A percentile compares a stretch with the other conserved stretches of the same genome.
These are phyloP conservation scores for Kondoa subrosea DNA, from an alignment of 768 basidiomycete genomes.

Conservation along the genomic window DNA sequence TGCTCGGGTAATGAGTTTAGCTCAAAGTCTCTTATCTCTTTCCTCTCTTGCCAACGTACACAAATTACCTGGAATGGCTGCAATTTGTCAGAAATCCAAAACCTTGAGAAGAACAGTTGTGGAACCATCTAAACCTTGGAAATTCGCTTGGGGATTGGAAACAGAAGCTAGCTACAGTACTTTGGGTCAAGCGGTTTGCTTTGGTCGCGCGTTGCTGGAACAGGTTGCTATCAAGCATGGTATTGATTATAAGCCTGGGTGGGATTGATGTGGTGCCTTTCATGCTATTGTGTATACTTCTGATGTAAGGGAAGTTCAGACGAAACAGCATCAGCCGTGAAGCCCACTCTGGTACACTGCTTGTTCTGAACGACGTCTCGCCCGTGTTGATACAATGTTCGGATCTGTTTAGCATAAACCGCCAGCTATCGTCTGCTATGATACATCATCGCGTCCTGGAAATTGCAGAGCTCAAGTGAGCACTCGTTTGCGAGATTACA, in stretches of 20 bases:
- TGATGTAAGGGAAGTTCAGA: no score
- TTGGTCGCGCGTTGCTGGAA: conserved; percentile 1
- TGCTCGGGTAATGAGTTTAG: background rate
- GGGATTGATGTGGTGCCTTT: no score
- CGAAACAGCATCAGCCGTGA: no score
- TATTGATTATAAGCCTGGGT: background rate
- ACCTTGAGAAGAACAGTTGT: background rate
- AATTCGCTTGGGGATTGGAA: background rate
- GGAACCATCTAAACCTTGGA: background rate
- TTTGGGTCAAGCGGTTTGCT: conserved; percentile 2
- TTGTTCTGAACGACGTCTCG: no score
- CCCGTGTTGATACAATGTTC: no score
- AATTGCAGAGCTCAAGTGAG: no score
- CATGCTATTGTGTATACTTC: no score
- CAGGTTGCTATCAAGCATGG: background rate
- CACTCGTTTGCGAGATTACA: no score
- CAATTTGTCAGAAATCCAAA: background rate
- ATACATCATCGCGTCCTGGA: no score
- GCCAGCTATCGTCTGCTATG: no score
- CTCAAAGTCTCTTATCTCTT: background rate
- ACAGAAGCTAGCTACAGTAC: background rate
- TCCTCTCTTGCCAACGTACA: background rate
- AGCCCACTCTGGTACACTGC: no score
- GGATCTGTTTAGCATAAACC: no score
- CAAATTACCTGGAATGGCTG: background rate